Evolutionary conservation across 768 basidiomycete species (phyloP), one percentile per base, ranked within the genome.

Genomic region (Tricholoma furcatifolium): DNA sequence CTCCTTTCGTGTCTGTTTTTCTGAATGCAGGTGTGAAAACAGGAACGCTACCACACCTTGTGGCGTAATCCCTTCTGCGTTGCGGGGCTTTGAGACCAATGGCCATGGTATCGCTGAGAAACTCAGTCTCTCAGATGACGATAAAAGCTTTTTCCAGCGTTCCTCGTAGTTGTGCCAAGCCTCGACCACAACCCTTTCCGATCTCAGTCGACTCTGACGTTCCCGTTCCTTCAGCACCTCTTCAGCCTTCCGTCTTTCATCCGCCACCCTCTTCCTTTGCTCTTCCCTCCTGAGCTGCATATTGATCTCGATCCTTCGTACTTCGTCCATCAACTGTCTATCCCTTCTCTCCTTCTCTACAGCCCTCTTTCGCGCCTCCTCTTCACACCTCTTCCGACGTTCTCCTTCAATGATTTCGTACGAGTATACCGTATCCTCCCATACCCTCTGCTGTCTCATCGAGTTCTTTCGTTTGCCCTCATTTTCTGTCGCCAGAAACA

Each of bases 101-200:
- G 89, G 89, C 91, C 90, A 93, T 9, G 90, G 90, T 43, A 89
- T 80, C 42, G 73, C 74, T 38, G 72, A 67, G 72, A 92, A 91
- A 0, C 70, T 68, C 41, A 91, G 70, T 18, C 67, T 58, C 42
- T 77, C 78, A 12, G 76, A 65, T n/a, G 78, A 73, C 7, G 68
- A 62, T 24, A 67, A 59, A 54, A 89, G 63, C 53, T 67, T 67
- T n/a, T 69, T 61, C 90, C 89, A 92, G 51, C 79, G 75, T 32
- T 69, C 66, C 66, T 92, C 87, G 68, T 92, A 88, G 45, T 60
- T 66, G 43, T 67, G 60, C 87, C 87, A 90, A 5, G 82, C 82
- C 34, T 83, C 76, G 6, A 73, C 54, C 15, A 79, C 71, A 32
- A 70, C 70, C 59, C 76, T 77, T 24, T 78, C 79, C 23, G 70